Evolutionary conservation across 306 rosid species (phyloP).

Genomic region (Sophora flavescens): DNA sequence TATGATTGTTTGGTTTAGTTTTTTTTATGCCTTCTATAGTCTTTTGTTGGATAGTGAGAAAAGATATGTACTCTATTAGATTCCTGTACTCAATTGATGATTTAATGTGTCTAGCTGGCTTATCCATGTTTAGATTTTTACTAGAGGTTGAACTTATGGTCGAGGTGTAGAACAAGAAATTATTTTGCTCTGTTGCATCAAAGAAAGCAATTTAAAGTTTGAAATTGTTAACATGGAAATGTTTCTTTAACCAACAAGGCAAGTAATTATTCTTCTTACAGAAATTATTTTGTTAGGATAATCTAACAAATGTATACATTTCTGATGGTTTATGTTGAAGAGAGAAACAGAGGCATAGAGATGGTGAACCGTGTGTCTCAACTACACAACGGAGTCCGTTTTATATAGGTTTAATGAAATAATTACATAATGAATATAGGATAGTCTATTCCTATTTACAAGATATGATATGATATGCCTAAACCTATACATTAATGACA

Average conservation of each 20-base stretch:
- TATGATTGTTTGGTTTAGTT: constrained; percentile 8
- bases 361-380: too few relatives aligned
- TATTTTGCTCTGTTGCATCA: constrained; percentile 11
- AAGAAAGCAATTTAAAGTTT: constrained; percentile 1
- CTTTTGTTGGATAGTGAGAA: constrained; percentile 30
- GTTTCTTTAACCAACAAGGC: neutral
- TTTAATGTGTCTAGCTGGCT: constrained; percentile 16
- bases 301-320: constrained; percentile 15
- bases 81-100: constrained; percentile 28
- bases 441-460: too few relatives aligned
- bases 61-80: neutral
- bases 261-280: constrained; percentile 36
- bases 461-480: too few relatives aligned
- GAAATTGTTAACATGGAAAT: constrained; percentile 18
- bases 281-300: constrained; percentile 16
- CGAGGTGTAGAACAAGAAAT: constrained; percentile 27
- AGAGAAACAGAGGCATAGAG: too few relatives aligned
- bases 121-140: constrained; percentile 10
- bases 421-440: too few relatives aligned
- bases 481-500: too few relatives aligned
- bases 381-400: too few relatives aligned
- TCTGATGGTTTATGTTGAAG: neutral
- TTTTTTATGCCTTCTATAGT: neutral
- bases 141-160: neutral
- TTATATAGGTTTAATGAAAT: too few relatives aligned